Conservation (phyloP, 176 grass and related monocot genomes). For the Carex parvula region DNA sequence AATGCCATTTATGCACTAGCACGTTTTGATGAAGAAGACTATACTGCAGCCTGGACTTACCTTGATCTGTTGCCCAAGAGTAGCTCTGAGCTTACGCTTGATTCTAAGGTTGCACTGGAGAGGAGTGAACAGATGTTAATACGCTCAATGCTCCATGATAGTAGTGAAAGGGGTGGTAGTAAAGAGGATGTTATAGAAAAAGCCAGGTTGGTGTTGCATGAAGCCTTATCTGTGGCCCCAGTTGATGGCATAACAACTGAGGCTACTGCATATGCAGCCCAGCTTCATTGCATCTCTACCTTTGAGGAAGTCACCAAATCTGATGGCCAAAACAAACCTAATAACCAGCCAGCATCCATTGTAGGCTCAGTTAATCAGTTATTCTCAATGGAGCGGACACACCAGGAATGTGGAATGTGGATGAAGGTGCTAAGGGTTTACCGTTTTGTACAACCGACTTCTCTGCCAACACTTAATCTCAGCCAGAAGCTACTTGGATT, state of each 20-base stretch:
- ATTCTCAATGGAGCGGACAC: slow-evolving; percentile 40
- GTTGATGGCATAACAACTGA: slow-evolving; percentile 62
- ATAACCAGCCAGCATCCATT: slow-evolving; percentile 35
- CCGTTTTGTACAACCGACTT: slow-evolving; percentile 54
- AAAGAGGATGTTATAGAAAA: slow-evolving; percentile 57
- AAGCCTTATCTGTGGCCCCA: slow-evolving; percentile 78
- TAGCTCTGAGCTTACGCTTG: slow-evolving; percentile 76
- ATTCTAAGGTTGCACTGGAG: slow-evolving; percentile 82
- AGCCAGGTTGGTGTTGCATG: slow-evolving; percentile 79
- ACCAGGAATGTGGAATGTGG: slow-evolving; percentile 93
- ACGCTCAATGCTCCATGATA: slow-evolving; percentile 73
- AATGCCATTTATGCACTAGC: slow-evolving; percentile 92
- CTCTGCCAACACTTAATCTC: slow-evolving; percentile 62
- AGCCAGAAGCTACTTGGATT: slow-evolving; percentile 70
- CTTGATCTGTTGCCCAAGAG: slow-evolving; percentile 95
- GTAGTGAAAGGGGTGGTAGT: slow-evolving; percentile 37
- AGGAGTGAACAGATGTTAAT: slow-evolving; percentile 96
- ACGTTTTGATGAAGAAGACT: slow-evolving; percentile 81
- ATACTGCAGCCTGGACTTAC: slow-evolving; percentile 71
- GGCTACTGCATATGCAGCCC: slow-evolving; percentile 59
- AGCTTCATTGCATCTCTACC: slow-evolving; percentile 80
- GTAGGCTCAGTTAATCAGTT: slow-evolving; percentile 54
- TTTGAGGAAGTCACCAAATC: slow-evolving; percentile 63
- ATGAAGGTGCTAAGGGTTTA: slow-evolving; percentile 85
- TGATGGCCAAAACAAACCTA: slow-evolving; percentile 38